Conservation (phyloP, 2,329 filamentous ascomycete genomes). For the Phialophora expanda region DNA sequence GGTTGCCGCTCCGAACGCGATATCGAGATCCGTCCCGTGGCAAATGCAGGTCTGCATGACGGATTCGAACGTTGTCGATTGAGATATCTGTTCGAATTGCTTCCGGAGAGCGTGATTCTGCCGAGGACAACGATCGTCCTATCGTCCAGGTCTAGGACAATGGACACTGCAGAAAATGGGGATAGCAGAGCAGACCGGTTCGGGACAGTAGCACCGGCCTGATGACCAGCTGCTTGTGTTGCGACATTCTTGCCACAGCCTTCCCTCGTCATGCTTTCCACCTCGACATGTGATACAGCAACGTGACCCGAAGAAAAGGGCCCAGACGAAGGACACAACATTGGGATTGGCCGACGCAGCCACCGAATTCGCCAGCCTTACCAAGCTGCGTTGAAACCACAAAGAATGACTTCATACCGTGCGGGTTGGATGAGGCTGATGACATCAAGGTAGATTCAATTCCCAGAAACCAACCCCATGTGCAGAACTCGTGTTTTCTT, state of each 20-base stretch:
- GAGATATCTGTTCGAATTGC: neutral
- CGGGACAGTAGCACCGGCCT: neutral
- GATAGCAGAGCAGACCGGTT: neutral
- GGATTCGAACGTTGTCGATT: neutral
- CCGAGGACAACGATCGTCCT: neutral
- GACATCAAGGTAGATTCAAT: neutral
- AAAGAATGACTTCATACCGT: slow-evolving; percentile 2
- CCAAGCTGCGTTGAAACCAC: neutral
- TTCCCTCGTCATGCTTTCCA: neutral
- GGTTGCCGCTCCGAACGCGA: neutral
- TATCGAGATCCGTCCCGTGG: neutral
- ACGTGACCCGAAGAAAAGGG: neutral
- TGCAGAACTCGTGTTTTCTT: neutral
- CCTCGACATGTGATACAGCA: neutral
- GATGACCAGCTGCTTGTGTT: slow-evolving; percentile 6
- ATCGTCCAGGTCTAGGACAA: neutral
- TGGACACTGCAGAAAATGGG: neutral
- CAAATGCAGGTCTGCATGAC: neutral
- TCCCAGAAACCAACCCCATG: neutral
- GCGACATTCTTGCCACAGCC: slow-evolving; percentile 6
- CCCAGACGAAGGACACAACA: neutral
- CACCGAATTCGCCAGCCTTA: neutral
- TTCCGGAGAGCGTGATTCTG: neutral
- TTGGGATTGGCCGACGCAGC: neutral
- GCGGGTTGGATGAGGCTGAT: slow-evolving; percentile 1